These are phyloP conservation scores for Cryptosporidium sp. DNA, from an alignment of 169 alveolate genomes.

Conservation along the genomic window DNA sequence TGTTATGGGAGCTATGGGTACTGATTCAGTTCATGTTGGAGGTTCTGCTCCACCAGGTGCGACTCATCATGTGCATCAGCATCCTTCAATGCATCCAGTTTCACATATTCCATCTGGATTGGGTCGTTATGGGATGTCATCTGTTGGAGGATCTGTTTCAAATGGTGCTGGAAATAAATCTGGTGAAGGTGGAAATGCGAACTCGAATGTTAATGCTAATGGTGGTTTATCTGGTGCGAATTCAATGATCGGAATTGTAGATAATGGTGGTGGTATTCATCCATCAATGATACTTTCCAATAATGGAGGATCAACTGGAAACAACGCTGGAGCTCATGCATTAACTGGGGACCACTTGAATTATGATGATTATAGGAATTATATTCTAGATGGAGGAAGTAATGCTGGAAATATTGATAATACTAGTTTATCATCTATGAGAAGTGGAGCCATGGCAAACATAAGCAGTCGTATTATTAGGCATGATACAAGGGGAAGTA, in stretches of 20 bases:
- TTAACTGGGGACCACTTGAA: constrained; percentile 41
- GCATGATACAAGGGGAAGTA: constrained; percentile 20
- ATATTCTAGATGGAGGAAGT: constrained; percentile 42
- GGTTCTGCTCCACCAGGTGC: background rate
- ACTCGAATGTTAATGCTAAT: background rate
- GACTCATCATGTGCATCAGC: constrained; percentile 18
- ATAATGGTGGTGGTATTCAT: constrained; percentile 22
- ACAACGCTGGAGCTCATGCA: constrained; percentile 6
- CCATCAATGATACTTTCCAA: constrained; percentile 21
- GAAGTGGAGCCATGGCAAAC: background rate
- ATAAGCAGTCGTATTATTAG: constrained; percentile 20
- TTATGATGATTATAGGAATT: constrained; percentile 72
- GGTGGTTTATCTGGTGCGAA: constrained; percentile 2
- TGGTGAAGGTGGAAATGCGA: background rate
- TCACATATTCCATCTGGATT: constrained; percentile 17
- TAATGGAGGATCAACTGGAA: background rate
- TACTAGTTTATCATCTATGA: constrained; percentile 3
- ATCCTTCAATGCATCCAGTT: constrained; percentile 30
- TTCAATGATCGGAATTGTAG: constrained; percentile 26
- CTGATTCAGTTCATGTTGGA: constrained; percentile 49
- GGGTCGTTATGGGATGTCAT: constrained; percentile 40
- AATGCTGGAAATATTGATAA: background rate
- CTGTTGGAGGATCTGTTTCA: constrained; percentile 16
- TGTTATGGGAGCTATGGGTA: constrained; percentile 50
- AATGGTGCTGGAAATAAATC: constrained; percentile 6